Evolutionary conservation across 768 basidiomycete genomes (phyloP), one percentile per base, ranked within the genome.

Genomic region (Lanmaoa pseudosensibilis): DNA sequence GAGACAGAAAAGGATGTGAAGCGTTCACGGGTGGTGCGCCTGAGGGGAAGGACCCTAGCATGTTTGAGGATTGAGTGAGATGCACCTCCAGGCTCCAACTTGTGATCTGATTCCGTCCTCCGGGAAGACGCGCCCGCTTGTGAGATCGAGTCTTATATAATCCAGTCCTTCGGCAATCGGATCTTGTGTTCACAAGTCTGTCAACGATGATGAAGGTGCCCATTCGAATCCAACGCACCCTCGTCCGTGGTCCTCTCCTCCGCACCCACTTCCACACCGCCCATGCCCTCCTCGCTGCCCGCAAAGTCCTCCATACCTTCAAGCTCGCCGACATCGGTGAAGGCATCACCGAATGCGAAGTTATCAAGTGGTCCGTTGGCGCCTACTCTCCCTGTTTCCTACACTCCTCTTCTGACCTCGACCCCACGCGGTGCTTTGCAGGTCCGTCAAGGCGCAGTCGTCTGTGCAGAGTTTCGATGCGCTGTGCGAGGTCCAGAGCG

Each of bases 261-360:
- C 65, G 71, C 34, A 60, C 66, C 0, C 69, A 62, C 48, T 79
- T 81, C 53, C 79, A 81, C 60, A 64, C 69, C 3, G 72, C 69
- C 1, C 61, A 59, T 18, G 50, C 70, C 16, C 65, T 64, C 43
- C 72, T 66, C 52, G 69, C 72, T 2, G 65, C 73, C 3, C 66
- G 66, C 25, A 78, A 73, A 50, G 69, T 75, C 13, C 54, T 79
- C n/a, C 76, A 87, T 54, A 81, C 77, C 10, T 91, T 91, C 77
- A 90, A 84, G 55, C 82, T 92, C 38, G 89, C 90, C 1, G 90
- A 92, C 68, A 91, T 94, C 65, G 92, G 93, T 5, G 92, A 94
- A 72, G 92, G 92, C 6, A 93, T 94, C 61, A 92, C 91, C 23
- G 92, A 94, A 71, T 91, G 90, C 66, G 91, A 95, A 73, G 81